phyloP scores from a whole-genome alignment of 169 alveolate species.

The Plasmodium berghei region DNA sequence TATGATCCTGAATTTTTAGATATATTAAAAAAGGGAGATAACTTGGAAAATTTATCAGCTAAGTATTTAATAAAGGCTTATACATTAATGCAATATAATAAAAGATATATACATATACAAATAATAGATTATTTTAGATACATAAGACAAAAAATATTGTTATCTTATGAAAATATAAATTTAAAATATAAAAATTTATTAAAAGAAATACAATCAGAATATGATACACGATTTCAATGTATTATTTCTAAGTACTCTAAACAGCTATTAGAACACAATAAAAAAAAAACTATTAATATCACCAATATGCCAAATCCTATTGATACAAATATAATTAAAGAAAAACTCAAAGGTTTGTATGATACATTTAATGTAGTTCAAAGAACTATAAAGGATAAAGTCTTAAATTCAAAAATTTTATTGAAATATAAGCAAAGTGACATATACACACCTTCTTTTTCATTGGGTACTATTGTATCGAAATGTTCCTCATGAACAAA shows the following conservation, averaged over 20 bases:
- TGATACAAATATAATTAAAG: slow-evolving; percentile 25
- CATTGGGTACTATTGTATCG: slow-evolving; percentile 61
- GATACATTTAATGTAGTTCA: slow-evolving; percentile 73
- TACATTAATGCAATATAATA: slow-evolving; percentile 73
- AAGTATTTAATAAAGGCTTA: slow-evolving; percentile 70
- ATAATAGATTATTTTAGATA: slow-evolving; percentile 68
- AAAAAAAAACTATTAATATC: slow-evolving; percentile 17
- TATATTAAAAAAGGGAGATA: slow-evolving; percentile 58
- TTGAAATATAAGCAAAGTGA: slow-evolving; percentile 64
- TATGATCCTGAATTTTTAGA: slow-evolving; percentile 47
- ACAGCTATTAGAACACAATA: slow-evolving; percentile 10
- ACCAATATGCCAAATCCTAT: slow-evolving; percentile 30
- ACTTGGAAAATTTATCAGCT: slow-evolving; percentile 67
- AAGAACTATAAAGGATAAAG: slow-evolving; percentile 61
- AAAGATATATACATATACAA: slow-evolving; percentile 66
- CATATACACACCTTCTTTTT: slow-evolving; percentile 54
- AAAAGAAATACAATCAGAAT: slow-evolving; percentile 37
- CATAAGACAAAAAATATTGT: slow-evolving; percentile 42
- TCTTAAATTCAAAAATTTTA: slow-evolving; percentile 34
- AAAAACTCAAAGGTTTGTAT: slow-evolving; percentile 24
- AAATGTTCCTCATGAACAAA: slow-evolving; percentile 9
- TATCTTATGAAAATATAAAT: slow-evolving; percentile 34
- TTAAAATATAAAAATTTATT: slow-evolving; percentile 32
- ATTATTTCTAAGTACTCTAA: slow-evolving; percentile 29
- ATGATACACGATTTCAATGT: slow-evolving; percentile 25